Evolutionary conservation across 495 filamentous ascomycete genomes (phyloP), one percentile per base, ranked within the genome.

Genomic region (Melanomma pulvis-pyrius): DNA sequence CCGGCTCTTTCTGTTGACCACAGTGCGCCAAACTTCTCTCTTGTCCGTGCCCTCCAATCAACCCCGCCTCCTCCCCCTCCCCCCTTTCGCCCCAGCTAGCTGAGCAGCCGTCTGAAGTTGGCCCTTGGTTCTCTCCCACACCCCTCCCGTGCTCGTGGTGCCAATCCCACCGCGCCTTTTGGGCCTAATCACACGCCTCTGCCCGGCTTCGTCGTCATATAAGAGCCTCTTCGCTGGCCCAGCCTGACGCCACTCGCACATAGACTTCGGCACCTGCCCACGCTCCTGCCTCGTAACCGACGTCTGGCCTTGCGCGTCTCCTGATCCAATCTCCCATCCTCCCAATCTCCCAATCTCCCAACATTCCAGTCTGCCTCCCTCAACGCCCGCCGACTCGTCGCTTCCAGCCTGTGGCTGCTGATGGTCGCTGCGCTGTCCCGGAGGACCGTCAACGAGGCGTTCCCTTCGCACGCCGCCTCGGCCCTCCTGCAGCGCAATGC

Each of bases 401-500:
- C 9, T 41, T 19, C 58, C 50, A 19, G 19, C 58, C 4, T 12
- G 46, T 41, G n/a, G 32, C 32, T n/a, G 36, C 32, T 24, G 21
- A 26, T 47, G 9, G 47, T 7, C n/a, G 47, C 47, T 29, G 49
- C 59, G 30, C 30, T 22, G 34, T 57, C 36, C 51, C 51, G 57
- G 36, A 36, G n/a, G 36, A 29, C 29, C 32, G 36, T 55, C 48
- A 19, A 12, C 24, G 50, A 39, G 60, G 60, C 60, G 60, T 63
- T 32, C 24, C 41, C 7, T 25, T 49, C 51, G 60, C 59, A 15
- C 29, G 59, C 46, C 59, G 21, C 46, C 48, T 39, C 49, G 36
- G 57, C 9, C 44, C 59, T 61, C 47, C 60, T 63, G 60, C 60
- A 63, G 28, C n/a, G 60, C 13, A 19, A 41, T 24, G 51, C 51